These are phyloP conservation scores for Suhomyces sp. DNA, from an alignment of 805 yeast species.

Conservation along the genomic window DNA sequence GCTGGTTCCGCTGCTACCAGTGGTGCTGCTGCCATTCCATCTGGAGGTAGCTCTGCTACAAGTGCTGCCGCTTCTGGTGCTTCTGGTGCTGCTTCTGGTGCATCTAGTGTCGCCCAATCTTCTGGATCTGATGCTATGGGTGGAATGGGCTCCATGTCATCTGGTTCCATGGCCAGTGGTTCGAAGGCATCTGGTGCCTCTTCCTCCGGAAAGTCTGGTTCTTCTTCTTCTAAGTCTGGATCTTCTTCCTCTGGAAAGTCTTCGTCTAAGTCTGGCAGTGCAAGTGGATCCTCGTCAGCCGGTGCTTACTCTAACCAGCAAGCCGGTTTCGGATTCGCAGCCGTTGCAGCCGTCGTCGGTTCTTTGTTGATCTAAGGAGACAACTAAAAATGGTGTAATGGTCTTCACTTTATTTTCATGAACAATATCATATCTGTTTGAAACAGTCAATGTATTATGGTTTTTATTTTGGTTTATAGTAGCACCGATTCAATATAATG, in stretches of 20 bases:
- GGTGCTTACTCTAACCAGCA: conserved; percentile 4
- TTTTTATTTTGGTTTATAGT: conserved; percentile 3
- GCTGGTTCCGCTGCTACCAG: conserved; percentile 18
- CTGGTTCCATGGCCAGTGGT: conserved; percentile 6
- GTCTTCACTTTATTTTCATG: no score
- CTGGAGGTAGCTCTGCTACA: conserved; percentile 10
- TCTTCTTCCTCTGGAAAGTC: conserved; percentile 1
- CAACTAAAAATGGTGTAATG: no score
- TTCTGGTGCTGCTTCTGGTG: conserved; percentile 9
- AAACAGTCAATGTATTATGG: conserved; percentile 3
- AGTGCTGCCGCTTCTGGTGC: conserved; percentile 14
- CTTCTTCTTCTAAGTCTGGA: conserved; percentile 9
- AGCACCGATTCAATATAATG: neutral
- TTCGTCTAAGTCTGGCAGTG: neutral
- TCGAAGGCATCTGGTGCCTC: conserved; percentile 4
- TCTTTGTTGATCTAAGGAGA: conserved; percentile 18
- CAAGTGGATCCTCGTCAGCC: conserved; percentile 5
- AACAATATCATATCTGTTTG: conserved; percentile 1
- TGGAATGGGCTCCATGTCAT: conserved; percentile 3
- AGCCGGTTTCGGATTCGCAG: conserved; percentile 16
- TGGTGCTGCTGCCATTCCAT: conserved; percentile 21
- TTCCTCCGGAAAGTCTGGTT: conserved; percentile 9
- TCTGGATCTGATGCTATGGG: conserved; percentile 11
- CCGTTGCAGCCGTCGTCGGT: conserved; percentile 19
- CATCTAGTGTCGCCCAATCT: conserved; percentile 11